Evolutionary conservation across 495 filamentous ascomycete genomes (phyloP).

Genomic region (Barbatosphaeria neglecta): DNA sequence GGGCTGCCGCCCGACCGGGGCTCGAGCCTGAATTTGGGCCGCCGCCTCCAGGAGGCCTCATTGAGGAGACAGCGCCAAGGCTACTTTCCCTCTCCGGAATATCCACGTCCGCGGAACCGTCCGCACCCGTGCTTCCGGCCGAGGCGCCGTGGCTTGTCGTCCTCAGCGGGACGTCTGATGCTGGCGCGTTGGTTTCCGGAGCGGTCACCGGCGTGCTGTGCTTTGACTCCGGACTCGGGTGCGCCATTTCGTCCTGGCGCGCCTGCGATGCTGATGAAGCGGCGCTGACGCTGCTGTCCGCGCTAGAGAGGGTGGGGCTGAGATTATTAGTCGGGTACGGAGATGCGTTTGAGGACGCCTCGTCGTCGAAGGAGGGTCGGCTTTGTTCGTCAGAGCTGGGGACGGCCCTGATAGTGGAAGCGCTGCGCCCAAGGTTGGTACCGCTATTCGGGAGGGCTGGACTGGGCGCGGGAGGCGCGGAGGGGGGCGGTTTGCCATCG

Average conservation of each 20-base stretch:
- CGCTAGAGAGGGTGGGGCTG: conserved; percentile 33
- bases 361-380: conserved; percentile 16
- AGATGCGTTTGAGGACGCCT: conserved; percentile 17
- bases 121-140: background rate
- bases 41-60: too few relatives aligned
- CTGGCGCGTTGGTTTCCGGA: conserved; percentile 4
- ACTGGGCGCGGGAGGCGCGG: conserved; percentile 1
- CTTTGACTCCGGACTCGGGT: conserved; percentile 17
- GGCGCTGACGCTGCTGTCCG: conserved; percentile 31
- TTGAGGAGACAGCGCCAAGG: conserved; percentile 9
- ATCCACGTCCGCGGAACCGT: conserved; percentile 7
- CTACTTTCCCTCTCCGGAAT: conserved; percentile 16
- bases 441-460: background rate
- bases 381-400: conserved; percentile 26
- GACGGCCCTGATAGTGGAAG: conserved; percentile 36
- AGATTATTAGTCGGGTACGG: conserved; percentile 16
- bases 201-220: conserved; percentile 8
- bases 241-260: conserved; percentile 9
- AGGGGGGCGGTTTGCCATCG: conserved; percentile 10
- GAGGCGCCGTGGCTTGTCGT: background rate
- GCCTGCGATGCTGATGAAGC: conserved; percentile 24
- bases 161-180: conserved; percentile 3
- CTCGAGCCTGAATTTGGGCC: too few relatives aligned
- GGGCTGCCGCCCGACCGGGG: background rate
- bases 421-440: conserved; percentile 11